Evolutionary conservation across 805 yeast species (phyloP), one percentile per base, ranked within the genome.

Genomic region (Candida parachauliodes): DNA sequence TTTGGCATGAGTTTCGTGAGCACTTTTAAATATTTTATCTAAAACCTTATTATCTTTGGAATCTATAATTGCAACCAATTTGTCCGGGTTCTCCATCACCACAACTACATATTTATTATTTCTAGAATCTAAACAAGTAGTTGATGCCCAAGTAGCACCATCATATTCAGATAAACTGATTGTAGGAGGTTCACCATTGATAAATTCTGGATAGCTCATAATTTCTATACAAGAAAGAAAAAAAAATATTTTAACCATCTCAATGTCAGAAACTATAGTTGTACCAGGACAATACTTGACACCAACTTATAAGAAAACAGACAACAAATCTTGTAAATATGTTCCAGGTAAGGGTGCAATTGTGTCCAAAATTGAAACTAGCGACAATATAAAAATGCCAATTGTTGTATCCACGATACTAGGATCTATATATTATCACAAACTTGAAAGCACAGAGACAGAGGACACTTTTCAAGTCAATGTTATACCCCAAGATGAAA

Each of bases 221-320:
- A 26, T 36, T 25, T 9, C 26, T 16, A 22, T 11, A 26, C n/a
- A 29, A 18, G 24, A 24, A 18, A 28, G 20, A 34, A 34, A 19
- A 30, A 36, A 30, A 36, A 36, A 16, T 14, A 22, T 14, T 15
- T 10, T 18, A 8, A 5, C 19, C 33, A 21, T 24, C 20, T 4
- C 22, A 18, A 30, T 32, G 31, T 25, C 40, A 12, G 7, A 19
- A 35, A 34, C 9, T 21, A 18, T 30, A 25, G 86, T 74, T 2
- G 68, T 81, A n/a, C 96, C 96, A 1, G 96, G 96, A 0, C 95
- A 88, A 49, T 74, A 81, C 28, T 67, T 88, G 17, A 72, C 79
- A 14, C 89, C 93, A 1, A 62, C 70, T 5, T 70, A 64, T 48
- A 68, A 70, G 34, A 37, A 49, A 12, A 52, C 43, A 10, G 53